phyloP scores from a whole-genome alignment of 495 filamentous ascomycete species.

The Penicillium ochrochloron region DNA sequence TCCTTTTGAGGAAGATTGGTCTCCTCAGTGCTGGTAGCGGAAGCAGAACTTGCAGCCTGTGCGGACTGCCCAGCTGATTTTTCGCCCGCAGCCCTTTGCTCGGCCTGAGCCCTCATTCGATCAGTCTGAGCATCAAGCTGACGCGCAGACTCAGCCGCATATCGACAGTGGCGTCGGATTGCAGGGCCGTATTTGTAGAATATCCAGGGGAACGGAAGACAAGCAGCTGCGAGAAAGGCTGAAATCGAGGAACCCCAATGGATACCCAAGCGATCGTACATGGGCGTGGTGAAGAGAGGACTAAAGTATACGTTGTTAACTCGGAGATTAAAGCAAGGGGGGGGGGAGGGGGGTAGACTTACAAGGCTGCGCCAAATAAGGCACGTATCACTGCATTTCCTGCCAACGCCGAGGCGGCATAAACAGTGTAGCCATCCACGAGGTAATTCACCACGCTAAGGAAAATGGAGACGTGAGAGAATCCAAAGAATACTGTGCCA shows the following conservation, averaged over 20 bases:
- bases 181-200: background rate
- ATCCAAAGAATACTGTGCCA: slow-evolving; percentile 64
- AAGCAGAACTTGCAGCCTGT: background rate
- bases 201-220: slow-evolving; percentile 70
- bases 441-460: slow-evolving; percentile 70
- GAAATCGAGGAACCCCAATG: slow-evolving; percentile 74
- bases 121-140: background rate
- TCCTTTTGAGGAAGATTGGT: background rate
- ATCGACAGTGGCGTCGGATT: background rate
- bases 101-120: background rate
- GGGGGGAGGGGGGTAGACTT: no score
- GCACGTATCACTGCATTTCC: slow-evolving; percentile 66
- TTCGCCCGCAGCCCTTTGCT: background rate
- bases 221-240: slow-evolving; percentile 69
- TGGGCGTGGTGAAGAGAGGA: slow-evolving; percentile 71
- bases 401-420: slow-evolving; percentile 71
- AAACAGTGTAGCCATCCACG: slow-evolving; percentile 73
- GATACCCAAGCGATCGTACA: slow-evolving; percentile 69
- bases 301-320: background rate
- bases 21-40: background rate
- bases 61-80: background rate
- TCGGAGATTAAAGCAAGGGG: background rate
- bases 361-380: slow-evolving; percentile 68
- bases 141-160: background rate
- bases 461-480: slow-evolving; percentile 68